A percentile compares a stretch with the other conserved stretches of the same genome.
Conservation (phyloP, 192 early-diverging fungal genomes). For the Jimgerdemannia lactiflua region DNA sequence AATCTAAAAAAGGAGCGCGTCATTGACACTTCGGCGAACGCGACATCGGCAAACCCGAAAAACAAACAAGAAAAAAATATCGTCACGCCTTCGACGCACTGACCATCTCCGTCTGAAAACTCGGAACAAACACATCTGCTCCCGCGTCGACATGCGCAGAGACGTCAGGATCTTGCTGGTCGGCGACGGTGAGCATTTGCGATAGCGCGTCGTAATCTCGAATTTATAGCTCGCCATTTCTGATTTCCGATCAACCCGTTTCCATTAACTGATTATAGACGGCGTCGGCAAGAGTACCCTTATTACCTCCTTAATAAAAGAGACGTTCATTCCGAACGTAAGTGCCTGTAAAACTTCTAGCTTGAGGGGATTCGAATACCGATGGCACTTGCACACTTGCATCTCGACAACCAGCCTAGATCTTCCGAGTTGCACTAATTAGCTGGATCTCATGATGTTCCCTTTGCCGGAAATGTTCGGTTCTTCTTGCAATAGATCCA, state of each 20-base stretch:
- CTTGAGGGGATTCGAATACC: background rate
- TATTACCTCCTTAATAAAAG: slow-evolving; percentile 96
- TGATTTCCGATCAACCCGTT: background rate
- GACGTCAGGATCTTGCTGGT: slow-evolving; percentile 93
- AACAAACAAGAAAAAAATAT: background rate
- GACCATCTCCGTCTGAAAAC: background rate
- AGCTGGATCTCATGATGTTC: background rate
- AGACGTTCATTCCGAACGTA: slow-evolving; percentile 93
- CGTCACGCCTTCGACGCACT: background rate
- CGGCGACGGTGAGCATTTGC: slow-evolving; percentile 71
- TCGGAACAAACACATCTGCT: background rate
- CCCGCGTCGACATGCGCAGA: slow-evolving; percentile 57
- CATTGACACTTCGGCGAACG: no score
- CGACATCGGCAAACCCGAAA: background rate
- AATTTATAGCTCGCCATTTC: background rate
- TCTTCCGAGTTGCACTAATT: no score
- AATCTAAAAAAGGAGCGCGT: no score
- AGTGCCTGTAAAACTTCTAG: slow-evolving; percentile 6
- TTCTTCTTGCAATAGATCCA: slow-evolving; percentile 65
- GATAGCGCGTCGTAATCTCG: background rate
- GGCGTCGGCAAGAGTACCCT: slow-evolving; percentile 96
- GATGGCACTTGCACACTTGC: background rate
- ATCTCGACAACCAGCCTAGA: background rate
- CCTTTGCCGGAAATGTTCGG: background rate
- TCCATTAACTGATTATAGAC: slow-evolving; percentile 40